Conservation (phyloP, 129 eudicot species). For the Centrapalus pauciflorus region DNA sequence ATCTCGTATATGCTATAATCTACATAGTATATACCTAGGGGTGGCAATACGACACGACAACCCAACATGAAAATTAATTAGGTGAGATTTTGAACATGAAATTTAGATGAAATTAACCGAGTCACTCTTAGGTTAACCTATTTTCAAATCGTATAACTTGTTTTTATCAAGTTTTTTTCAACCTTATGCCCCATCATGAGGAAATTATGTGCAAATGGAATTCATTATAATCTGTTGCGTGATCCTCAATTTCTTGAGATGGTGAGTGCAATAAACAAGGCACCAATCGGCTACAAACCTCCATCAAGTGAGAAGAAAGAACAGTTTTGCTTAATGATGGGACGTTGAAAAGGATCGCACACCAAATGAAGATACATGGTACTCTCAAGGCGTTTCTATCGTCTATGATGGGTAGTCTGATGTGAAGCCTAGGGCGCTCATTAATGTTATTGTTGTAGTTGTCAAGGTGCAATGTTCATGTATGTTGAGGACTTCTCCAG, state of each 20-base stretch:
- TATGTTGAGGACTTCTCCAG: neutral
- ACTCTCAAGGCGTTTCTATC: constrained; percentile 9
- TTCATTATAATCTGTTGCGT: neutral
- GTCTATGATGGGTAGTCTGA: neutral
- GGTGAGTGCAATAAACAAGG: constrained; percentile 1
- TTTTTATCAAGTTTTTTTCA: too few relatives aligned
- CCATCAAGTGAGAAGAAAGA: neutral
- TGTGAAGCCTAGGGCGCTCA: neutral
- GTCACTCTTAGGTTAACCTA: too few relatives aligned
- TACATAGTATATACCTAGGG: too few relatives aligned
- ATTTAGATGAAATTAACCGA: too few relatives aligned
- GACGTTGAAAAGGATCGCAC: neutral
- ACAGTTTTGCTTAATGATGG: neutral
- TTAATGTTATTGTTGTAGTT: neutral
- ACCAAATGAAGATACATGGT: neutral
- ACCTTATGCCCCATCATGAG: too few relatives aligned
- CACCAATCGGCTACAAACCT: neutral
- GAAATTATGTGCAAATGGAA: neutral
- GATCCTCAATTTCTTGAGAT: neutral
- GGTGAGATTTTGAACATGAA: too few relatives aligned
- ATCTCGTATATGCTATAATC: too few relatives aligned
- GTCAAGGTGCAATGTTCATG: neutral
- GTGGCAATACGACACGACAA: too few relatives aligned
- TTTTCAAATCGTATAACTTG: too few relatives aligned
- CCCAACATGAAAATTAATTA: too few relatives aligned